Base-by-base conservation (phyloP, 345 rosid species). In the Abelmoschus esculentus region DNA sequence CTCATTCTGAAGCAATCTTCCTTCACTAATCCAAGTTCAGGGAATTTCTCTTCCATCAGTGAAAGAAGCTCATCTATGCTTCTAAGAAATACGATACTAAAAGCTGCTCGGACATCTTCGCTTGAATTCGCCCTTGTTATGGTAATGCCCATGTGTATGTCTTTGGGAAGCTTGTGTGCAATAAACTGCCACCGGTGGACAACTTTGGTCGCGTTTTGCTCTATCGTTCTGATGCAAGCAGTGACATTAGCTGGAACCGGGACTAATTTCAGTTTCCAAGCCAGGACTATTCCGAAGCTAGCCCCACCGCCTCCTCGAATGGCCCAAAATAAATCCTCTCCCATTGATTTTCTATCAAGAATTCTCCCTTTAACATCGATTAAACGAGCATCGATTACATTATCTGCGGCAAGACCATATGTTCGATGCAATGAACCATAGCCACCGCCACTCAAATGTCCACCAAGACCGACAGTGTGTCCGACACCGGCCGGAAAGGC, bases 251-350 rank as follows among this genome's bases (percentile, higher is more conserved):
- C 40, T 2, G 63, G 63, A 59, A 59, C 63, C 3, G 63, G 10
- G 15, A 59, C 63, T 17, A 59, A 31, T 32, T 14, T 13, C 14
- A 59, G 2, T 59, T 59, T 59, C 63, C 63, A 59, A 0, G 34
- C 63, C 2, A 59, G 9, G 13, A 59, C 63, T 5, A 59, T 31
- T 0, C 62, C 62, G 2, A 58, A 58, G 62, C 38, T 58, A 28
- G 17, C 62, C 7, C 62, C 62, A 28, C 62, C 62, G 2, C 62
- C 62, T 58, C 62, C 62, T 5, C 62, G 62, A 13, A 58, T 58
- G 18, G 62, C 62, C 62, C 62, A 58, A 58, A 58, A 58, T 8
- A 58, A 12, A 58, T 58, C 62, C 28, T 58, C 62, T 58, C 62
- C 63, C 63, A 59, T 59, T 0, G 19, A 5, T 6, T 59, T 59